Evolutionary conservation across 306 rosid species (phyloP).

Genomic region (Calophaca sinica): DNA sequence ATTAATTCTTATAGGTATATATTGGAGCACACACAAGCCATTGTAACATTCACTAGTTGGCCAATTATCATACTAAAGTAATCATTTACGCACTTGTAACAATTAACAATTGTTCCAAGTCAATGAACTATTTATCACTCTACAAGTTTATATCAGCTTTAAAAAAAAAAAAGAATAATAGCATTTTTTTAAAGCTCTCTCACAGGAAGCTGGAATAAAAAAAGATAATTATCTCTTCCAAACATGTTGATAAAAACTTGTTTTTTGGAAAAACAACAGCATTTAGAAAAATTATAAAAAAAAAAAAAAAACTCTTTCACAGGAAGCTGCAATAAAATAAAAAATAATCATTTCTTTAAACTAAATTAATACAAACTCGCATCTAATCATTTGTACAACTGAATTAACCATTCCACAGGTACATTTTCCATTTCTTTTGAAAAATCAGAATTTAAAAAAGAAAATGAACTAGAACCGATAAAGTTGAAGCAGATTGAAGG

Average conservation of each 20-base stretch:
- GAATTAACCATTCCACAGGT: no score
- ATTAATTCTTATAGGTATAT: background rate
- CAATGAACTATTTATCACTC: background rate
- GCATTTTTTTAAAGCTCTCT: no score
- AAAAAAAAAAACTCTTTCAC: background rate
- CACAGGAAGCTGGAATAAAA: no score
- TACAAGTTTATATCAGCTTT: background rate
- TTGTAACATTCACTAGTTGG: background rate
- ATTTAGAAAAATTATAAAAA: background rate
- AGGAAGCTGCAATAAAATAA: background rate
- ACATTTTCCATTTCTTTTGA: no score
- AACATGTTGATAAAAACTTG: no score
- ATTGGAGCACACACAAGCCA: background rate
- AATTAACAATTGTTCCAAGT: background rate
- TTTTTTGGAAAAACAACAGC: background rate
- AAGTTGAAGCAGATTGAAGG: no score
- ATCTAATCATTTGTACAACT: background rate
- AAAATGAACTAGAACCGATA: no score
- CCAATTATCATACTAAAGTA: slow-evolving; percentile 13
- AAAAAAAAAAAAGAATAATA: no score
- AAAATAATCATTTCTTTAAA: background rate
- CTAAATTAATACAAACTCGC: background rate
- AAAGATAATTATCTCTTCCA: no score
- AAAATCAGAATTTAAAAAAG: no score
- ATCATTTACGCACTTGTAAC: background rate